phyloP scores from a whole-genome alignment of 164 flowering plant genomes.

The Litsea cubeba region DNA sequence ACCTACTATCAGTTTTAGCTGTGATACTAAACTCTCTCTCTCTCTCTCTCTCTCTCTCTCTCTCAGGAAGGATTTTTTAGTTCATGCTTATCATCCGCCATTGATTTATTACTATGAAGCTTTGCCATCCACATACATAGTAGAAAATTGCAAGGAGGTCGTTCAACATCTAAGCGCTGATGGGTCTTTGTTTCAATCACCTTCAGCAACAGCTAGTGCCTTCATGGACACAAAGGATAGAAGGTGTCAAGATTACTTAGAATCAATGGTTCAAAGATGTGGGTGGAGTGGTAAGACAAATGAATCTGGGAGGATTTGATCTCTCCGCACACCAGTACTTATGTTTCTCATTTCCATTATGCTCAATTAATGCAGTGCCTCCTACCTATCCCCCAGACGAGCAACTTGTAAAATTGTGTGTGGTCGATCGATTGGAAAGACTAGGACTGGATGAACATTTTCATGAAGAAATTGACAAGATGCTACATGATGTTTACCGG shows the following conservation, averaged over 20 bases:
- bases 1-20: no score
- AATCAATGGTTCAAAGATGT: constrained; percentile 29
- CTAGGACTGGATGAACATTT: constrained; percentile 28
- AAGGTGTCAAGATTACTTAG: constrained; percentile 21
- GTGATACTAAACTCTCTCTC: no score
- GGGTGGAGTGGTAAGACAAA: constrained; percentile 23
- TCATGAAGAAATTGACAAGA: constrained; percentile 19
- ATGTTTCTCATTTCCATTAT: not conserved
- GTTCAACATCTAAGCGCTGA: constrained; percentile 19
- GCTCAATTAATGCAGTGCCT: constrained; percentile 21
- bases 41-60: not conserved
- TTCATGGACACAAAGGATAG: constrained; percentile 29
- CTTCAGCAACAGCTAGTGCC: constrained; percentile 37
- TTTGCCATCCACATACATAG: constrained; percentile 16
- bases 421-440: constrained; percentile 29
- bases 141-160: constrained; percentile 9
- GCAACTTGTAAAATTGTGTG: constrained; percentile 21
- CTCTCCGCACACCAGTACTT: not conserved
- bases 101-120: constrained; percentile 30
- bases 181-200: constrained; percentile 44
- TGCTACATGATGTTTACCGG: constrained; percentile 25
- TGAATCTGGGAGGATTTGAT: no score
- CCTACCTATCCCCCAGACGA: constrained; percentile 23
- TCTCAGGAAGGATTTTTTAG: constrained; percentile 24
- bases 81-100: constrained; percentile 14